Evolutionary conservation across 352 stramenopile species (phyloP).

Genomic region (Globisporangium nagaii): DNA sequence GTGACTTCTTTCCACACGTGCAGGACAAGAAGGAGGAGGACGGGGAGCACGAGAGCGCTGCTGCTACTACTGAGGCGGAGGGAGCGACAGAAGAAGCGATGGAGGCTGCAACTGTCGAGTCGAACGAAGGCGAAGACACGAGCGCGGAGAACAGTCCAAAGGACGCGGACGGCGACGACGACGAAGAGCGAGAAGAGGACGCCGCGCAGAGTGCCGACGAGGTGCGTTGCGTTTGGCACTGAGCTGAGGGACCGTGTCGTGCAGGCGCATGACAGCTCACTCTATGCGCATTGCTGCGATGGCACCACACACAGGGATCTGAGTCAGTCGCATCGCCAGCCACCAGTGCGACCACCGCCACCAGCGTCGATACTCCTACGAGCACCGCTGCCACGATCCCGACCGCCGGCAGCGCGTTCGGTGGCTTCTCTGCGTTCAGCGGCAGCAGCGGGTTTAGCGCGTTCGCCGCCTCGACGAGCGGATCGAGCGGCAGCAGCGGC

Average conservation of each 20-base stretch:
- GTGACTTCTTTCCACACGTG: not conserved
- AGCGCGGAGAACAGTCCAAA: conserved; percentile 15
- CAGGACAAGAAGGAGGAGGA: conserved; percentile 10
- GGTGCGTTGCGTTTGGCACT: not conserved
- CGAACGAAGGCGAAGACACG: conserved; percentile 14
- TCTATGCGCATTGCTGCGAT: not conserved
- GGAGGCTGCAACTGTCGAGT: not conserved
- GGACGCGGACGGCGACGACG: not conserved
- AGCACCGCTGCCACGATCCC: conserved; percentile 19
- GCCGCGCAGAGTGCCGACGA: not conserved
- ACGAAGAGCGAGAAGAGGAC: not conserved
- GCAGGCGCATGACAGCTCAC: too few species aligned
- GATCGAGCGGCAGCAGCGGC: conserved; percentile 19
- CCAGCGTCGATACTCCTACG: conserved; percentile 1
- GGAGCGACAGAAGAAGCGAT: not conserved
- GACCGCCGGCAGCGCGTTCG: conserved; percentile 29
- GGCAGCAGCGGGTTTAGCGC: conserved; percentile 41
- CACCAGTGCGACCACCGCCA: not conserved
- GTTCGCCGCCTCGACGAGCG: conserved; percentile 29
- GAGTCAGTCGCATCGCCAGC: not conserved
- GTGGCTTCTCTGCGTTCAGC: conserved; percentile 48
- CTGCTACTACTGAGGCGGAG: not conserved
- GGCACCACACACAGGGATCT: not conserved
- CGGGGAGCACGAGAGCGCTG: not conserved
- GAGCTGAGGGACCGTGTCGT: too few species aligned